Percentiles rank a stretch among this genome's conserved stretches.
Evolutionary conservation across 257 asterid genomes (phyloP).

Genomic region (Avicennia marina): DNA sequence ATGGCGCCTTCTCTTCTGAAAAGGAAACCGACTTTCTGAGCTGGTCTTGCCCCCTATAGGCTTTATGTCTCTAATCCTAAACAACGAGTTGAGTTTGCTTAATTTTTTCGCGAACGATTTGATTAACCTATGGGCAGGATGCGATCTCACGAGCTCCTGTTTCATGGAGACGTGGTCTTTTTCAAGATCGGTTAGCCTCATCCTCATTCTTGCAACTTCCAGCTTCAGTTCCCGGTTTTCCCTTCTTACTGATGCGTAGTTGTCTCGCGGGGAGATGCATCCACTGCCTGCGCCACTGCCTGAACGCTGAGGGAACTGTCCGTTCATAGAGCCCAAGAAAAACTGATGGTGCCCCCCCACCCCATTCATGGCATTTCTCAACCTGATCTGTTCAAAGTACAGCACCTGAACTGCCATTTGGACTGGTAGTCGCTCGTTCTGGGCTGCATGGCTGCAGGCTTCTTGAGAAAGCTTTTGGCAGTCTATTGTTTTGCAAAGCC

Average conservation of each 20-base stretch:
- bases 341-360: slow-evolving; percentile 63
- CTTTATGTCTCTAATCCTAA: slow-evolving; percentile 53
- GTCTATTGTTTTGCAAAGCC: slow-evolving; percentile 84
- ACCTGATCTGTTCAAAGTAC: slow-evolving; percentile 86
- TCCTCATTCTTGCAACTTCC: slow-evolving; percentile 92
- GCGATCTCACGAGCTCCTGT: slow-evolving; percentile 73
- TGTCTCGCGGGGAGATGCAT: slow-evolving; percentile 90
- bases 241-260: slow-evolving; percentile 91
- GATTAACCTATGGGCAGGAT: slow-evolving; percentile 67
- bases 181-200: slow-evolving; percentile 92
- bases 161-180: slow-evolving; percentile 94
- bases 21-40: slow-evolving; percentile 55
- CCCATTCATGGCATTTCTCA: slow-evolving; percentile 92
- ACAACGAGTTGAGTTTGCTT: slow-evolving; percentile 57
- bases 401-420: slow-evolving; percentile 97
- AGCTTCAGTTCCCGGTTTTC: slow-evolving; percentile 92
- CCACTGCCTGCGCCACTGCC: slow-evolving; percentile 93
- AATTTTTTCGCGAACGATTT: slow-evolving; percentile 69
- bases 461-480: slow-evolving; percentile 87
- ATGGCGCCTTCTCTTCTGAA: slow-evolving; percentile 76
- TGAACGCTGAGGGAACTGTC: slow-evolving; percentile 67
- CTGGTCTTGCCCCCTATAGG: slow-evolving; percentile 39
- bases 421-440: slow-evolving; percentile 86
- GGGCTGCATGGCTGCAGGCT: slow-evolving; percentile 99
- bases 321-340: slow-evolving; percentile 56